Conservation (phyloP, 805 yeast genomes). For the Zygotorulaspora danielsina region DNA sequence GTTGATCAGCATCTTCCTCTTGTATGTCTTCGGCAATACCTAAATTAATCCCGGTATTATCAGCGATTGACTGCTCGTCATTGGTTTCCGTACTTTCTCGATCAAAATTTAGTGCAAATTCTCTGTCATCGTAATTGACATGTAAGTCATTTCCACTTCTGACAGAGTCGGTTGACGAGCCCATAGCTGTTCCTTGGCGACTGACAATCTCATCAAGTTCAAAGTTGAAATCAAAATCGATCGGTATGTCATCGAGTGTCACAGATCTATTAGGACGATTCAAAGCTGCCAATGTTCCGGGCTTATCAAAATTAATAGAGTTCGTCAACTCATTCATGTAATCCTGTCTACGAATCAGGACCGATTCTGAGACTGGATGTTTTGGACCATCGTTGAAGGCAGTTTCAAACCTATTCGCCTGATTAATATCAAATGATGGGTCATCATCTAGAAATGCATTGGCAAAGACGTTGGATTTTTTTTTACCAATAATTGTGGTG, state of each 20-base stretch:
- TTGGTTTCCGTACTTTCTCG: slow-evolving; percentile 10
- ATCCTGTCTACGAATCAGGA: slow-evolving; percentile 23
- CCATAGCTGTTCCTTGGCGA: slow-evolving; percentile 24
- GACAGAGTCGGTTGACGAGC: slow-evolving; percentile 10
- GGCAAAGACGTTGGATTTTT: neutral
- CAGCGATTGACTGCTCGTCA: slow-evolving; percentile 2
- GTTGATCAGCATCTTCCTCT: slow-evolving; percentile 8
- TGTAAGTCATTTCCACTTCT: slow-evolving; percentile 8
- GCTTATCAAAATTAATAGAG: slow-evolving; percentile 15
- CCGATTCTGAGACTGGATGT: slow-evolving; percentile 5
- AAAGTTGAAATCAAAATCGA: slow-evolving; percentile 31
- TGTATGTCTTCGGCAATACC: slow-evolving; percentile 8
- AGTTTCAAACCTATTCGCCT: slow-evolving; percentile 15
- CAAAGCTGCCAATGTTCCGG: slow-evolving; percentile 1
- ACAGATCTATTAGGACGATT: slow-evolving; percentile 6
- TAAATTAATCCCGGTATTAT: slow-evolving; percentile 12
- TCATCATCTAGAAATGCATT: slow-evolving; percentile 26
- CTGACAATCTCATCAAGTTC: slow-evolving; percentile 30
- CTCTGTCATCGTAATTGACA: slow-evolving; percentile 10
- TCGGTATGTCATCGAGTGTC: slow-evolving; percentile 19
- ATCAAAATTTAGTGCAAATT: slow-evolving; percentile 17
- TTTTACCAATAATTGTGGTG: slow-evolving; percentile 7
- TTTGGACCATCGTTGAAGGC: slow-evolving; percentile 6
- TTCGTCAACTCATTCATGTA: slow-evolving; percentile 26
- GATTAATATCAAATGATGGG: slow-evolving; percentile 26